Evolutionary conservation across 108 stramenopile species (phyloP), one percentile per base, ranked within the genome.

Genomic region (Schizochytrium sp.): DNA sequence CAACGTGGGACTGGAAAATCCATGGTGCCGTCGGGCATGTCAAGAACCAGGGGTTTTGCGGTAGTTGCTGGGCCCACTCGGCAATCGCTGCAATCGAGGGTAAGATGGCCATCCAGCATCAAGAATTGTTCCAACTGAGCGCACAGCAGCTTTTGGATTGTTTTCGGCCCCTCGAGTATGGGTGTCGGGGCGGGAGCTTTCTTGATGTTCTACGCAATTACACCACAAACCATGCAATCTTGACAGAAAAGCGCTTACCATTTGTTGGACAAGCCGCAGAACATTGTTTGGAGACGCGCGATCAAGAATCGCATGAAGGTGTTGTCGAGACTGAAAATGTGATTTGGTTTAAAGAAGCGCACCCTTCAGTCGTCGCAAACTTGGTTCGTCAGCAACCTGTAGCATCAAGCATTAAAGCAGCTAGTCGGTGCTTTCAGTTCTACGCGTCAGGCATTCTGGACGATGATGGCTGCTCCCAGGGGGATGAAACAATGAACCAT

Each of bases 171-270:
- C 38, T 55, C 7, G 28, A 2, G 8, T 83, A 40, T 28, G 76
- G 76, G 13, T 83, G 76, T 40, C 50, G 47, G n/a, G 76, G 76
- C 53, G 76, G 76, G 8, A 83, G 76, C 76, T 83, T 83, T 55
- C 15, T 55, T 42, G 47, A 49, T 55, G 76, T 50, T 12, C 53
- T 83, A n/a, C 76, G 76, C 15, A n/a, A 47, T 8, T 55, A 83
- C 53, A 55, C 76, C 1, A 47, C 10, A 38, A 47, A 42, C 2
- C 76, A 83, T 5, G 76, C 50, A 5, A n/a, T 83, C 0, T n/a
- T 17, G 17, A 83, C 53, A 40, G 50, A 83, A 1, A 3, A 55
- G 50, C n/a, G n/a, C 50, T 55, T 47, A 38, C 15, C 76, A 38
- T 76, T 7, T 40, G 76, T 83, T 53, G 28, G 38, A 55, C 76